Evolutionary conservation across 2,329 filamentous ascomycete genomes (phyloP), one percentile per base, ranked within the genome.

Genomic region (Cladophialophora psammophila): DNA sequence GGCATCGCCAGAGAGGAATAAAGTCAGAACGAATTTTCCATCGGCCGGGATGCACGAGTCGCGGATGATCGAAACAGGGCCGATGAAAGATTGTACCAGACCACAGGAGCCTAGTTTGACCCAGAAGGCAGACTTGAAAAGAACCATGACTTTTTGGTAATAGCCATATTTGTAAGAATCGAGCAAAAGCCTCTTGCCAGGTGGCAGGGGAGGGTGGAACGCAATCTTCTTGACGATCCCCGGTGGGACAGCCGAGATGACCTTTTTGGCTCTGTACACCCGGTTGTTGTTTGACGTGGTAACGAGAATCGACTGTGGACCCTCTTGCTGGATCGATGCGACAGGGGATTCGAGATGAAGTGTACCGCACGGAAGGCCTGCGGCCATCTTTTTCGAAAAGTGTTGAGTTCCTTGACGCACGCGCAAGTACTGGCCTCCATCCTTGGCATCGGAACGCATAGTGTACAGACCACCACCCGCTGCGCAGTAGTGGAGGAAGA

Each of bases 61-160:
- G n/a, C 83, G 78, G 0, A 79, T 75, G 1, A 86, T 78, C 1
- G 75, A 72, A 1, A 78, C 78, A 0, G 85, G 84, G 0, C 84
- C 84, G 7, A 74, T 71, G 50, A 81, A 81, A 0, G 80, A 82
- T 53, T 81, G 78, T 0, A 76, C 83, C 75, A 1, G 20, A 10
- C 85, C 86, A 65, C 80, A 83, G 40, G 82, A 78, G 0, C 81
- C 80, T 0, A 74, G 64, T 0, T 77, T 12, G 15, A 18, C 26
- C 40, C 40, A 42, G 40, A 42, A 42, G 40, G 40, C 12, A 42
- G 40, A 42, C 40, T 42, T 42, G 40, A 42, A 42, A 12, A 42
- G 40, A n/a, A 42, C 40, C 40, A 42, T 42, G 40, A 42, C 40
- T 42, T 42, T 42, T n/a, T 42, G 40, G 40, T 42, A 42, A 4